phyloP scores from a whole-genome alignment of 1,284 basidiomycete species.

The Cystobasidium pallidum region DNA sequence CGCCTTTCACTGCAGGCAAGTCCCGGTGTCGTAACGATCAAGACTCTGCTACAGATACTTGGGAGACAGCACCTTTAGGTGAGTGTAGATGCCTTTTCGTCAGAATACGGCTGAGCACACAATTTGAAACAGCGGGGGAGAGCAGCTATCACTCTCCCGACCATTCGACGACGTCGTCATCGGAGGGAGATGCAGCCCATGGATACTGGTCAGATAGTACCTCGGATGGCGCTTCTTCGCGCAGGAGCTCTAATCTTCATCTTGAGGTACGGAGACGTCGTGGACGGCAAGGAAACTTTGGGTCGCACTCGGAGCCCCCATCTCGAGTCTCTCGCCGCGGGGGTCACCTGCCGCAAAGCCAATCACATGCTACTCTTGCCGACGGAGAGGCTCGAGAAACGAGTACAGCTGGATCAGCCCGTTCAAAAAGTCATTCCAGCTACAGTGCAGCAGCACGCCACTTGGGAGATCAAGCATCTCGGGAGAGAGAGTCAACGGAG shows the following conservation, averaged over 20 bases:
- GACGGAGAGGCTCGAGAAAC: background rate
- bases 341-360: background rate
- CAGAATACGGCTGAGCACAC: background rate
- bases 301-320: background rate
- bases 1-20: background rate
- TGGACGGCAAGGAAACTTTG: background rate
- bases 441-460: no score
- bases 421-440: constrained; percentile 15
- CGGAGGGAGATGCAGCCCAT: background rate
- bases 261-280: background rate
- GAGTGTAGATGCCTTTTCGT: background rate
- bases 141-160: background rate
- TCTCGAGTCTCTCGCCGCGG: background rate
- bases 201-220: background rate
- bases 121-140: background rate
- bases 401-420: background rate
- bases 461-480: constrained; percentile 18
- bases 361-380: background rate
- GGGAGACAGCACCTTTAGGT: constrained; percentile 2
- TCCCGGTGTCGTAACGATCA: background rate
- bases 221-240: background rate
- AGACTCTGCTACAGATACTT: background rate
- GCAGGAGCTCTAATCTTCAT: background rate
- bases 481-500: background rate
- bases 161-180: background rate